Conservation (phyloP, 768 basidiomycete genomes). For the Lactarius sp. region DNA sequence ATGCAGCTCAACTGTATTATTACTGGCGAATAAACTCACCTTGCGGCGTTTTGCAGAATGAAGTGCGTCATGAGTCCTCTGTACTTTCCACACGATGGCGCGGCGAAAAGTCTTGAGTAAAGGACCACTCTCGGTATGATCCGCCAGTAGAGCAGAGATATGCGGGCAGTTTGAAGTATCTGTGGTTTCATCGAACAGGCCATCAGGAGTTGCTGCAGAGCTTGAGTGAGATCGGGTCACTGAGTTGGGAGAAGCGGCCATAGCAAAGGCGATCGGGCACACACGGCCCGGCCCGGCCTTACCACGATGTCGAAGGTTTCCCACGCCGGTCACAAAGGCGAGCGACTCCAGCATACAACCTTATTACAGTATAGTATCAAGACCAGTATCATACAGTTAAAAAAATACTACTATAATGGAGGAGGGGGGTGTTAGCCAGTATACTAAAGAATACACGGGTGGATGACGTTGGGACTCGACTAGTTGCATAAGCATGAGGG, state of each 20-base stretch:
- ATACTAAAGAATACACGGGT: neutral
- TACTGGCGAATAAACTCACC: conserved; percentile 36
- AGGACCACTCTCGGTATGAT: conserved; percentile 27
- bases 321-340: neutral
- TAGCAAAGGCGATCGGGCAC: neutral
- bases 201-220: conserved; percentile 16
- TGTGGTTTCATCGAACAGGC: conserved; percentile 9
- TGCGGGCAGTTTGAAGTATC: conserved; percentile 37
- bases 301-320: neutral
- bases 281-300: conserved; percentile 6
- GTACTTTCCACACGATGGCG: conserved; percentile 52
- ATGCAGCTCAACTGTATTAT: neutral
- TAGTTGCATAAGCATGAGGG: neutral
- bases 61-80: conserved; percentile 41
- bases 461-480: neutral
- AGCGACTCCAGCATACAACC: too few relatives aligned
- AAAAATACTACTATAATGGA: too few relatives aligned
- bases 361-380: too few relatives aligned
- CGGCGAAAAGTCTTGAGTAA: conserved; percentile 49
- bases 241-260: conserved; percentile 19
- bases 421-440: too few relatives aligned
- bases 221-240: conserved; percentile 14
- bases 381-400: too few relatives aligned
- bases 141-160: conserved; percentile 36
- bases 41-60: conserved; percentile 59